Evolutionary conservation across 495 filamentous ascomycete species (phyloP).

Genomic region (Aspergillus ostianus): DNA sequence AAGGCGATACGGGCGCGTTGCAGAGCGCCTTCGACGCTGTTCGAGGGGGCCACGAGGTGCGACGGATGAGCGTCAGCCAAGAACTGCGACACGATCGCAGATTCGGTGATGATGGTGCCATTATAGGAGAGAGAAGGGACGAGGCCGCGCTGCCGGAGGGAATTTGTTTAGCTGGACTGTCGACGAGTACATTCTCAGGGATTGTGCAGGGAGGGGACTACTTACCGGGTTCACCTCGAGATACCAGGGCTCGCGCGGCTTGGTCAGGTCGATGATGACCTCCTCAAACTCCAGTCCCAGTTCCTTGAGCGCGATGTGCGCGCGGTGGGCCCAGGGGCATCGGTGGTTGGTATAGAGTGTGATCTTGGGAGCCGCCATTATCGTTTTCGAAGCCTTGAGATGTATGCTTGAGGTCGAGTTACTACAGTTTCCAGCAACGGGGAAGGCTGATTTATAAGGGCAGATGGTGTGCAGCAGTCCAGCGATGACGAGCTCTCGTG

Average conservation of each 20-base stretch:
- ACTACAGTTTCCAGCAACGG: too few species aligned
- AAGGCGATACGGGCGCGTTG: constrained; percentile 68
- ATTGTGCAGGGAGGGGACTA: too few species aligned
- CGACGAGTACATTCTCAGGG: background rate
- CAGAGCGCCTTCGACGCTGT: constrained; percentile 41
- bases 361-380: constrained; percentile 46
- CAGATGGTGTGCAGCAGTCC: background rate
- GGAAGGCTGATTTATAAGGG: background rate
- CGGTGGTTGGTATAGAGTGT: constrained; percentile 71
- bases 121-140: constrained; percentile 73
- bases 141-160: constrained; percentile 57
- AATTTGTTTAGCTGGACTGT: constrained; percentile 1
- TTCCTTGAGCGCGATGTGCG: constrained; percentile 73
- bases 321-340: constrained; percentile 84
- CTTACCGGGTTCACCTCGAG: constrained; percentile 75
- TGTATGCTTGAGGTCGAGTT: too few species aligned
- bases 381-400: too few species aligned
- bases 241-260: constrained; percentile 78
- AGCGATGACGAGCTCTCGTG: background rate
- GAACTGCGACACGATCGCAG: constrained; percentile 72
- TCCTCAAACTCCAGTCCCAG: constrained; percentile 73
- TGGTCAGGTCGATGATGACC: constrained; percentile 72
- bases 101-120: constrained; percentile 72
- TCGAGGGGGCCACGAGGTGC: constrained; percentile 43
- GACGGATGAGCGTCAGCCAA: constrained; percentile 59